These are phyloP conservation scores for Royoungia palumana DNA, from an alignment of 768 basidiomycete species.

Conservation along the genomic window DNA sequence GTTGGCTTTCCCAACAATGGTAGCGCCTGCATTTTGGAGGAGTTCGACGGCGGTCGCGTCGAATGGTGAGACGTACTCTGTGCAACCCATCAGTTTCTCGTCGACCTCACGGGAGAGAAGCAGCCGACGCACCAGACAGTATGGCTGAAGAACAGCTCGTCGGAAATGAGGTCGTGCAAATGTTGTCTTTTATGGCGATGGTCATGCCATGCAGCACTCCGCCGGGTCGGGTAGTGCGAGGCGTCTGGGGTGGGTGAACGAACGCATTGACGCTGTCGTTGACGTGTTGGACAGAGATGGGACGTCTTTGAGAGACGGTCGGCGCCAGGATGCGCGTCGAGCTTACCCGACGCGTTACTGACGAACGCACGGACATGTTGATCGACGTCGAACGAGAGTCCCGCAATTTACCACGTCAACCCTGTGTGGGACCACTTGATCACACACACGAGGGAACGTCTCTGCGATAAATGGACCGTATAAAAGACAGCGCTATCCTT, in stretches of 20 bases:
- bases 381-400: not conserved
- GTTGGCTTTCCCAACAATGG: constrained; percentile 85
- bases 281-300: constrained; percentile 4
- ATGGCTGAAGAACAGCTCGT: constrained; percentile 80
- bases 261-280: constrained; percentile 57
- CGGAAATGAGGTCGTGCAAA: constrained; percentile 61
- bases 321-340: not conserved
- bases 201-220: constrained; percentile 40
- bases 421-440: too few species aligned
- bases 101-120: not conserved
- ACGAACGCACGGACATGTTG: not conserved
- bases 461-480: not conserved
- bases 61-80: constrained; percentile 77
- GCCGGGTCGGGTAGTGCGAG: not conserved
- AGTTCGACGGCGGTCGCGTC: constrained; percentile 80
- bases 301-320: not conserved
- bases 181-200: constrained; percentile 85
- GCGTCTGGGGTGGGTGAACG: constrained; percentile 29
- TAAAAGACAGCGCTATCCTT: too few species aligned
- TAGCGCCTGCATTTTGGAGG: constrained; percentile 57
- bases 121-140: constrained; percentile 49
- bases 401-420: too few species aligned
- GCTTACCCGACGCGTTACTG: not conserved
- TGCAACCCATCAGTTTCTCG: not conserved
- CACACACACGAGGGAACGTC: not conserved